These are phyloP conservation scores for Aspergillus sp. DNA, from an alignment of 2,329 filamentous ascomycete genomes.

Conservation along the genomic window DNA sequence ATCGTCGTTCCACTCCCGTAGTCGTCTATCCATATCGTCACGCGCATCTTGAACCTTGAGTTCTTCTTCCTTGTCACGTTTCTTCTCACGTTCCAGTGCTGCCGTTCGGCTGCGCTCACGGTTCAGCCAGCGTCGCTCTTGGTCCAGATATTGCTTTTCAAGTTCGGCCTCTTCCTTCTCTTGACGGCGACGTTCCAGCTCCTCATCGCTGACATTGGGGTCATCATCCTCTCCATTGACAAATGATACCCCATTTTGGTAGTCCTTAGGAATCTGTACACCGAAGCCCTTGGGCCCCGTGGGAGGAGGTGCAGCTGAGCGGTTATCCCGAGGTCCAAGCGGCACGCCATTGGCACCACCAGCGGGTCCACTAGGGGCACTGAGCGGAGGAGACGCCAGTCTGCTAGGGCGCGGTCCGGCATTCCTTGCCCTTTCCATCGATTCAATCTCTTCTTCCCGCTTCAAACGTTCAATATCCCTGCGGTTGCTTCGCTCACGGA, in stretches of 20 bases:
- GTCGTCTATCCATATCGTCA: slow-evolving; percentile 62
- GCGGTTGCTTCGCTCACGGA: slow-evolving; percentile 82
- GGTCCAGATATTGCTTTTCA: slow-evolving; percentile 74
- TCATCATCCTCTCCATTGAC: slow-evolving; percentile 75
- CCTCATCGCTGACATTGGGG: slow-evolving; percentile 77
- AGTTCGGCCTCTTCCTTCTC: slow-evolving; percentile 67
- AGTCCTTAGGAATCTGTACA: slow-evolving; percentile 60
- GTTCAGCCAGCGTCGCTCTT: slow-evolving; percentile 85
- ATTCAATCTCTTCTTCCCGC: slow-evolving; percentile 87
- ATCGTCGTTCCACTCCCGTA: slow-evolving; percentile 85
- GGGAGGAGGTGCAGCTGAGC: slow-evolving; percentile 66
- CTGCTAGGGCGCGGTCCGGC: slow-evolving; percentile 57
- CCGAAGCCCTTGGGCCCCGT: slow-evolving; percentile 61
- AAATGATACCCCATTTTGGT: slow-evolving; percentile 73
- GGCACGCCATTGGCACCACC: slow-evolving; percentile 68
- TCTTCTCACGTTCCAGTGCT: slow-evolving; percentile 76
- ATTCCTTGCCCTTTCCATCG: slow-evolving; percentile 70
- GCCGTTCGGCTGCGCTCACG: slow-evolving; percentile 77
- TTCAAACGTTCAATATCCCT: slow-evolving; percentile 81
- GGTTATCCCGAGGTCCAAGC: slow-evolving; percentile 58
- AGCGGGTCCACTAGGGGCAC: slow-evolving; percentile 55
- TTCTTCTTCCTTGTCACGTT: slow-evolving; percentile 69
- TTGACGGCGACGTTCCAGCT: slow-evolving; percentile 66
- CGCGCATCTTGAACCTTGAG: slow-evolving; percentile 57
- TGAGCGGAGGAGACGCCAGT: slow-evolving; percentile 63